phyloP scores from a whole-genome alignment of 768 basidiomycete genomes.

The Tulasnella sp. region DNA sequence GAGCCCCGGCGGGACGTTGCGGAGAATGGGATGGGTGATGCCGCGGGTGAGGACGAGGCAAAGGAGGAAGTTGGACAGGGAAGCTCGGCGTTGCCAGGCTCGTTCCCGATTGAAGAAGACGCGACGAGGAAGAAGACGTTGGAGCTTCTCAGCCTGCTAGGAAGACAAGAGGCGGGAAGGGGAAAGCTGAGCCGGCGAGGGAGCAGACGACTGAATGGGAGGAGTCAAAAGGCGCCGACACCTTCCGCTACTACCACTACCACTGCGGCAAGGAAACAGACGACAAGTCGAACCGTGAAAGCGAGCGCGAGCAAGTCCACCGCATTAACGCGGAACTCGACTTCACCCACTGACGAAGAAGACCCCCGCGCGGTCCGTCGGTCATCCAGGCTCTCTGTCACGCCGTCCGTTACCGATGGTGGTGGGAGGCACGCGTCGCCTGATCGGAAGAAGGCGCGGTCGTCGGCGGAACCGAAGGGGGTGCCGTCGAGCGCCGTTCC shows the following conservation, averaged over 20 bases:
- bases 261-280: neutral
- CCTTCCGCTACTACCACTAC: neutral
- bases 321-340: neutral
- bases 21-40: neutral
- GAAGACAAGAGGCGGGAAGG: neutral
- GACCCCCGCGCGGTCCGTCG: neutral
- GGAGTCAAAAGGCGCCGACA: neutral
- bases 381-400: constrained; percentile 4
- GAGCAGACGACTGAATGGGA: neutral
- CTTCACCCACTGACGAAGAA: neutral
- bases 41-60: neutral
- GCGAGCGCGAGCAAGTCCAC: neutral
- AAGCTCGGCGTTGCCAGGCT: neutral
- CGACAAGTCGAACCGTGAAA: neutral
- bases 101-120: neutral
- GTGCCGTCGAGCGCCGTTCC: too few relatives aligned
- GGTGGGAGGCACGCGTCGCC: neutral
- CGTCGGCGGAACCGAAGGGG: neutral
- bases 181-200: neutral
- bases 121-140: neutral
- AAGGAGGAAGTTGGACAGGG: neutral
- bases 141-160: neutral
- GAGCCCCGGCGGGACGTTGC: neutral
- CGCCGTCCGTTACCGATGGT: neutral
- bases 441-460: neutral